phyloP scores from a whole-genome alignment of 2,329 filamentous ascomycete species.

The Leptographium galeiforme region DNA sequence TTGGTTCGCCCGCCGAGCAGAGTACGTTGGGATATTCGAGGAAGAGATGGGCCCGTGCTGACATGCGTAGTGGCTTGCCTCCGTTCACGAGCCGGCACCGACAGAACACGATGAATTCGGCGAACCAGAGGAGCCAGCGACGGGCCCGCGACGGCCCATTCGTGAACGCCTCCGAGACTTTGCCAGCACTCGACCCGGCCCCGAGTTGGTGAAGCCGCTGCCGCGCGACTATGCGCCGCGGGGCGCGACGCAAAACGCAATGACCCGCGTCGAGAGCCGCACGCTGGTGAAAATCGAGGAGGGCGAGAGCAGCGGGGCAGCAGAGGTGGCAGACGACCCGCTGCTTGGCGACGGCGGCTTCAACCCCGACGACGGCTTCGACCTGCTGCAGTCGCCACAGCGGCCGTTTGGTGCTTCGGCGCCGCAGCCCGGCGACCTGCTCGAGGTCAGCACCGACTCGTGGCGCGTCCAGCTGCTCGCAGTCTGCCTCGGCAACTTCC shows the following conservation, averaged over 20 bases:
- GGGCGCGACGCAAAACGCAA: constrained; percentile 19
- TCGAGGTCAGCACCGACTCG: constrained; percentile 26
- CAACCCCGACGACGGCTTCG: background rate
- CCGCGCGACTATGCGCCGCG: constrained; percentile 14
- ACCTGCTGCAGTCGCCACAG: constrained; percentile 10
- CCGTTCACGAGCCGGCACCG: background rate
- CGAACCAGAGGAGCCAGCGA: no score
- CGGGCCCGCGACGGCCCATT: constrained; percentile 14
- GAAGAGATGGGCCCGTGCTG: background rate
- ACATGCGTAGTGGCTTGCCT: background rate
- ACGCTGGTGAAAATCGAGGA: constrained; percentile 15
- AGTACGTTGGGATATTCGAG: background rate
- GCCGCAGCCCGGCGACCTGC: constrained; percentile 32
- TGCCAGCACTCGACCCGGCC: background rate
- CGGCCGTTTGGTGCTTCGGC: constrained; percentile 12
- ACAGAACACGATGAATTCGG: no score
- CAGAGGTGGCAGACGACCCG: constrained; percentile 7
- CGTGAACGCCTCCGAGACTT: constrained; percentile 27
- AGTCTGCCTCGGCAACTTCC: constrained; percentile 37
- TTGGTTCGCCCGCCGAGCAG: background rate
- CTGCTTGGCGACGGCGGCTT: constrained; percentile 19
- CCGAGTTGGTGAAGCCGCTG: background rate
- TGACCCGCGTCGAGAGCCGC: constrained; percentile 22
- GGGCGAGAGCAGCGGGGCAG: background rate
- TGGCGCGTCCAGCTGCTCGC: constrained; percentile 32